Conservation (phyloP, 2,329 filamentous ascomycete genomes). For the Teratosphaeria epicoccoides region DNA sequence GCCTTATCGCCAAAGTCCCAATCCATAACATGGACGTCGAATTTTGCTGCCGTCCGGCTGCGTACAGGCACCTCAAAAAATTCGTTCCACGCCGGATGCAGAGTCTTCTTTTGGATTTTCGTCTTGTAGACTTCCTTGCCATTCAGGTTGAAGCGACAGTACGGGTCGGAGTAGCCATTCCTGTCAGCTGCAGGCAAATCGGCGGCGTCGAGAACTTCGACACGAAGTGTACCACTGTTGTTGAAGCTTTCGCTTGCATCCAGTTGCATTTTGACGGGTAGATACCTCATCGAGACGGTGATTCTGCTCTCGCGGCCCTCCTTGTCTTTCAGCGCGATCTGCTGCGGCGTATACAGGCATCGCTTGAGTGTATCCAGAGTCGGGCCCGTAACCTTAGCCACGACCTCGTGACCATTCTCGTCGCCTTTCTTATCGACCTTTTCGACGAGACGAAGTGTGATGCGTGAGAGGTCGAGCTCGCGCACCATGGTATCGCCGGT, state of each 20-base stretch:
- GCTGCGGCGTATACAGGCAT: slow-evolving; percentile 73
- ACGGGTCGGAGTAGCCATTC: slow-evolving; percentile 95
- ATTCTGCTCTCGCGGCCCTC: slow-evolving; percentile 68
- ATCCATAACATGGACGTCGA: slow-evolving; percentile 76
- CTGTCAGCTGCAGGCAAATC: slow-evolving; percentile 89
- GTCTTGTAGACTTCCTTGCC: slow-evolving; percentile 89
- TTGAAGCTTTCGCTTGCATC: slow-evolving; percentile 96
- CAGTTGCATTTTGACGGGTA: slow-evolving; percentile 86
- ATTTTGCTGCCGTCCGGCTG: slow-evolving; percentile 74
- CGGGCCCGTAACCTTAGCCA: slow-evolving; percentile 74
- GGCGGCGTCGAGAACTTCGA: slow-evolving; percentile 79
- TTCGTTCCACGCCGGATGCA: slow-evolving; percentile 92
- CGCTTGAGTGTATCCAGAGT: slow-evolving; percentile 82
- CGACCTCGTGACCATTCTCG: slow-evolving; percentile 59
- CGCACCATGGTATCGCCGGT: slow-evolving; percentile 91
- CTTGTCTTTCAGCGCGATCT: slow-evolving; percentile 66
- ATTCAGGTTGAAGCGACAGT: slow-evolving; percentile 87
- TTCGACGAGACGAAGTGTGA: slow-evolving; percentile 78
- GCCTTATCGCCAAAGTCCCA: slow-evolving; percentile 96
- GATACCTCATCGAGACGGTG: slow-evolving; percentile 86
- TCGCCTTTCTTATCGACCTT: slow-evolving; percentile 64
- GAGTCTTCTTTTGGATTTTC: slow-evolving; percentile 91
- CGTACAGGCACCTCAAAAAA: slow-evolving; percentile 77
- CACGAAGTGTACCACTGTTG: slow-evolving; percentile 90
- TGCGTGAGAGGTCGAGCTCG: slow-evolving; percentile 89